Base-by-base conservation (phyloP, 257 asterid species). In the Rhazya stricta region DNA sequence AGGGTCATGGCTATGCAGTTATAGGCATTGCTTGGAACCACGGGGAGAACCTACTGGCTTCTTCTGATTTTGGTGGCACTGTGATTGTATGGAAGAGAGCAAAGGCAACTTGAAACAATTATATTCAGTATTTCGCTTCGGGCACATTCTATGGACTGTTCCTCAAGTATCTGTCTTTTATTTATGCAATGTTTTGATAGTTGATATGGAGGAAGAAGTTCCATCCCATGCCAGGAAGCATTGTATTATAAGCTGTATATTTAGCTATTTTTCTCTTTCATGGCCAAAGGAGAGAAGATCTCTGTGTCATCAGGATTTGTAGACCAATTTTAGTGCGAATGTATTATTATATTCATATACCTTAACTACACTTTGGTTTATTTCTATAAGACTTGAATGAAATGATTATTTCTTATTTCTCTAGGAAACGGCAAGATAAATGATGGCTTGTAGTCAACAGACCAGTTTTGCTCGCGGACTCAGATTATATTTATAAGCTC, bases 21-120 rank as follows among this genome's bases (percentile, higher is more conserved):
- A 92, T 95, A 81, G 97, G 96, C 79, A 84, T 89, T 72, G 96
- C 99, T 74, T 95, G 99, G 99, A 95, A 95, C 86, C 88, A 92
- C 53, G 98, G 97, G 43, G 98, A 95, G 85, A 95, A 89, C 74
- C 83, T 91, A 36, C 82, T 95, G 87, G 99, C 99, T 76, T 91
- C 99, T 61, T 89, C 99, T 51, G 98, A 95, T 88, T 95, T 92
- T 81, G 99, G 98, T 51, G 99, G 98, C 79, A 89, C 97, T 12
- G 96, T 92, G 41, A 95, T 95, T 70, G 96, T 95, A 78, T 95
- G 99, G 99, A 95, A 92, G 83, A 85, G 99, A 85, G 96, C 96
- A 76, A 91, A 86, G 80, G 82, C 90, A 50, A 83, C 56, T 74
- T 86, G 66, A 87, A 76, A 41, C 67, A 4, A 4, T 29, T 60